Evolutionary conservation across 768 basidiomycete genomes (phyloP).

Genomic region (Agaricus bisporus): DNA sequence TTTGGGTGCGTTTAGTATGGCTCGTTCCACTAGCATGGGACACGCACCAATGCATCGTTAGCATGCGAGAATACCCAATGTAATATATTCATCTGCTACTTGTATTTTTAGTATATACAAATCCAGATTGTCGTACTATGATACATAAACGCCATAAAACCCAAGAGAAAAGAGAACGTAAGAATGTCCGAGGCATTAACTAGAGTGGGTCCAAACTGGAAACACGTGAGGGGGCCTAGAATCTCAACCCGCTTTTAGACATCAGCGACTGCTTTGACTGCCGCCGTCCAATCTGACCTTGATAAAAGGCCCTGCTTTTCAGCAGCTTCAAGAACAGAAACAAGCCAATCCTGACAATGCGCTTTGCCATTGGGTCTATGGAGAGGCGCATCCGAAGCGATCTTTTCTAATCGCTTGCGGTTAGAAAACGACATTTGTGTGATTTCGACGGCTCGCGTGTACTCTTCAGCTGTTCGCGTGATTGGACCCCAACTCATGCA

Average conservation of each 20-base stretch:
- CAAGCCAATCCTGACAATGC: constrained; percentile 9
- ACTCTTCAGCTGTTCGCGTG: constrained; percentile 8
- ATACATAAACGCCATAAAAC: constrained; percentile 3
- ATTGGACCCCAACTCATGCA: constrained; percentile 10
- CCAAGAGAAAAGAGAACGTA: constrained; percentile 5
- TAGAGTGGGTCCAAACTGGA: too few species aligned
- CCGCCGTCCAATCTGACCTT: constrained; percentile 5
- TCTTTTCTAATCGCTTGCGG: constrained; percentile 8
- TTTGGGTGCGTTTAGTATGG: constrained; percentile 25
- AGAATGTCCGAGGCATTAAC: too few species aligned
- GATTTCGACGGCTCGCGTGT: constrained; percentile 7
- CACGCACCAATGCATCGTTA: constrained; percentile 16
- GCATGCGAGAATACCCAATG: not conserved
- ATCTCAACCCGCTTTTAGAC: too few species aligned
- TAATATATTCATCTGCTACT: not conserved
- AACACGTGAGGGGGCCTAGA: too few species aligned
- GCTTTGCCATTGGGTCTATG: constrained; percentile 5
- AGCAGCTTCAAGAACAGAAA: constrained; percentile 8
- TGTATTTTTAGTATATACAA: constrained; percentile 5
- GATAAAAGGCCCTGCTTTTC: constrained; percentile 7
- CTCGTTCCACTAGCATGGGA: constrained; percentile 24
- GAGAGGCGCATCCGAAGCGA: constrained; percentile 1
- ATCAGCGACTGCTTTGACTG: constrained; percentile 2
- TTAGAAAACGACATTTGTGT: constrained; percentile 6
- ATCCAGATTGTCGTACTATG: not conserved